phyloP scores from a whole-genome alignment of 306 rosid species.

The Begonia masoniana region DNA sequence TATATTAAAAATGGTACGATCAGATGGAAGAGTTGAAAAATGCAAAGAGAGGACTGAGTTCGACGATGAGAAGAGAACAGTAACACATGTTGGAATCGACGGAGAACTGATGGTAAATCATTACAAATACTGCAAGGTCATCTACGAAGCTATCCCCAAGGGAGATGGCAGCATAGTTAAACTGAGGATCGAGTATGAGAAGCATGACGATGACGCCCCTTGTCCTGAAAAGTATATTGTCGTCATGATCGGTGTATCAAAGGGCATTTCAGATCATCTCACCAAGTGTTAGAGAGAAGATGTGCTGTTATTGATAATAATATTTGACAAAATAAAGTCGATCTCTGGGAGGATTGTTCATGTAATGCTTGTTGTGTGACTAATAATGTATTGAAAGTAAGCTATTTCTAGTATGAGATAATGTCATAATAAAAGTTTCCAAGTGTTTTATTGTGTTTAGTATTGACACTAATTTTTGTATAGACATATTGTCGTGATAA shows the following conservation, averaged over 20 bases:
- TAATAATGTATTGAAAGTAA: too few relatives aligned
- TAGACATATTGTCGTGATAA: too few relatives aligned
- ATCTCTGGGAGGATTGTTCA: too few relatives aligned
- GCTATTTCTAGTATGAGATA: too few relatives aligned
- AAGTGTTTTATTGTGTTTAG: too few relatives aligned
- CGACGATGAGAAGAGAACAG: slow-evolving; percentile 9
- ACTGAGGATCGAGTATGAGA: slow-evolving; percentile 19
- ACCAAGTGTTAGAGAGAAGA: neutral
- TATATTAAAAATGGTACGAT: too few relatives aligned
- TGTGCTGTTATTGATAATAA: too few relatives aligned
- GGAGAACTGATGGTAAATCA: slow-evolving; percentile 15
- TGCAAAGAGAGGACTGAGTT: slow-evolving; percentile 25
- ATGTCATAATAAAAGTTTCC: too few relatives aligned
- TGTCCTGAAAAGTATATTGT: slow-evolving; percentile 16
- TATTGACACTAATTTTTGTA: too few relatives aligned
- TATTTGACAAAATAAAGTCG: too few relatives aligned
- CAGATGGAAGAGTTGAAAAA: neutral
- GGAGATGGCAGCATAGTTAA: slow-evolving; percentile 4
- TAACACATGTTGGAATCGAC: slow-evolving; percentile 12
- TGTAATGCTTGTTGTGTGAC: too few relatives aligned
- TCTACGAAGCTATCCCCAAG: slow-evolving; percentile 15
- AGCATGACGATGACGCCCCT: slow-evolving; percentile 10
- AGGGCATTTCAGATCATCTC: slow-evolving; percentile 24
- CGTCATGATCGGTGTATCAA: slow-evolving; percentile 13
- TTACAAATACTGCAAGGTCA: slow-evolving; percentile 16